Evolutionary conservation across 2,329 filamentous ascomycete species (phyloP), one percentile per base, ranked within the genome.

Genomic region (Monilinia fructigena): DNA sequence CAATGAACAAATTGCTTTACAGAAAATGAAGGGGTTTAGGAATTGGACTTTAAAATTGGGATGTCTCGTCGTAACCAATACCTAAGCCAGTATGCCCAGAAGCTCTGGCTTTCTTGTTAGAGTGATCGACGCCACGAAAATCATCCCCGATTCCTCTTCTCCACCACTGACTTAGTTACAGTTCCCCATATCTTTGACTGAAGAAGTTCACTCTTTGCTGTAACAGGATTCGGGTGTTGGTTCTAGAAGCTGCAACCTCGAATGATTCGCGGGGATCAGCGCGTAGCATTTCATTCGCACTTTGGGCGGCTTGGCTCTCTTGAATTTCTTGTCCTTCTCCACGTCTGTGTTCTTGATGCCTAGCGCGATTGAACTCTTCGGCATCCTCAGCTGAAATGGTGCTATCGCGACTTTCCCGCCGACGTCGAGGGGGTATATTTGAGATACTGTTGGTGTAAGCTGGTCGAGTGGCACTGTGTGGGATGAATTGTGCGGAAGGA

Each of bases 301-400:
- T 86, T 70, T 91, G 89, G 73, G 89, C 93, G 11, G 92, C 91
- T 73, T 91, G 90, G 66, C 89, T 92, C 73, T 89, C 89, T 45
- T 82, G 84, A 0, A 93, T 78, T 54, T 89, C 86, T 69, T 90
- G 85, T 52, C 90, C 82, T 18, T 79, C 79, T 2, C 79, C 79
- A 11, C 79, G 78, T 26, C 75, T 72, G 35, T 47, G 63, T 61
- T 68, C 71, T 60, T 67, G 68, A 66, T 68, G 71, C 0, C 83
- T 83, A 67, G 85, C 82, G 5, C 84, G 80, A 0, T 82, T 83
- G 31, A 86, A 78, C 72, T 86, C 84, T 26, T 83, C 82, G 10
- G 76, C 75, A 54, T 86, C 85, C 1, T 83, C 85, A 26, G 86
- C 89, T 1, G 92, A 95, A 59, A 95, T 93, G 1, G 92, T 96